Evolutionary conservation across 352 stramenopile species (phyloP).

Genomic region (Blastocystis sp.): DNA sequence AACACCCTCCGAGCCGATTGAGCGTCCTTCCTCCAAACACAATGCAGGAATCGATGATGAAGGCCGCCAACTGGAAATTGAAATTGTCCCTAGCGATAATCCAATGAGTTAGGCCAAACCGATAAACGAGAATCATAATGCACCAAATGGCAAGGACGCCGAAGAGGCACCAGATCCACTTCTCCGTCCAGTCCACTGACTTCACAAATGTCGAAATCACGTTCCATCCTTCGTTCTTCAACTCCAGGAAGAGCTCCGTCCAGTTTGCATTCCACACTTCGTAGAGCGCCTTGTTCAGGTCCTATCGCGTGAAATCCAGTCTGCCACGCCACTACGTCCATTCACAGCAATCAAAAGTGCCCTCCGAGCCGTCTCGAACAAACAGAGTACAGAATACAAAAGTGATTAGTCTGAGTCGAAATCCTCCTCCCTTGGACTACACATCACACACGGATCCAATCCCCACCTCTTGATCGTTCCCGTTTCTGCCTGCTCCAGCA

Average conservation of each 20-base stretch:
- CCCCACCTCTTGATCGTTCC: conserved; percentile 48
- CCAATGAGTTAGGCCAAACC: not conserved
- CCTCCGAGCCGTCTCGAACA: not conserved
- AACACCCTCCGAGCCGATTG: conserved; percentile 37
- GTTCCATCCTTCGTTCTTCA: conserved; percentile 11
- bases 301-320: not conserved
- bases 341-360: not conserved
- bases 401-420: conserved; percentile 63
- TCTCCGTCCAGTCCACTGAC: conserved; percentile 45
- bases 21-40: conserved; percentile 49
- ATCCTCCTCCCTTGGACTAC: conserved; percentile 61
- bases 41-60: conserved; percentile 34
- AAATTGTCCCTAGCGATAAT: conserved; percentile 11
- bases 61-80: conserved; percentile 43
- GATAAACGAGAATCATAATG: not conserved
- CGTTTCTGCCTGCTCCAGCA: conserved; percentile 50
- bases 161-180: conserved; percentile 43
- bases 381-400: not conserved
- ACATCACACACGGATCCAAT: not conserved
- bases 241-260: conserved; percentile 17
- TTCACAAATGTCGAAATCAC: conserved; percentile 10
- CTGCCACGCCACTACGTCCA: conserved; percentile 19
- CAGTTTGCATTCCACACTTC: conserved; percentile 33
- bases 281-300: not conserved
- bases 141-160: conserved; percentile 12